Percentiles rank a stretch among this genome's conserved stretches.
phyloP scores from a whole-genome alignment of 1,139 yeast species.

The Sugiyamaella paludigena region DNA sequence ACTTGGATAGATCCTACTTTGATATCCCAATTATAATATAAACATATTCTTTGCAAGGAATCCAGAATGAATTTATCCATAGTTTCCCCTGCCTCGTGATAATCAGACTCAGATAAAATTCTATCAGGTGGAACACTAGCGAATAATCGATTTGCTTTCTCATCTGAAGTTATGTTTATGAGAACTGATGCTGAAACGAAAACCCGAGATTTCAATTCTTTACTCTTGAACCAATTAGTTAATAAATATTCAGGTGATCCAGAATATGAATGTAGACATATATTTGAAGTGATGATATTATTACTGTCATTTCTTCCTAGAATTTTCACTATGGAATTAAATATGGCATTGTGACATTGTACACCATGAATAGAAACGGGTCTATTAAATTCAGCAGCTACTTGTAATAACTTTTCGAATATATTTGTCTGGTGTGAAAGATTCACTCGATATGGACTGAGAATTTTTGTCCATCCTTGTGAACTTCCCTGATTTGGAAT shows the following conservation, averaged over 20 bases:
- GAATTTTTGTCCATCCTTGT: constrained; percentile 20
- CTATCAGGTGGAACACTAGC: constrained; percentile 39
- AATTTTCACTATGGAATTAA: constrained; percentile 42
- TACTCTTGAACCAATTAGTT: constrained; percentile 47
- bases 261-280: constrained; percentile 81
- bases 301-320: constrained; percentile 20
- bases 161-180: constrained; percentile 42
- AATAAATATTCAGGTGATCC: constrained; percentile 70
- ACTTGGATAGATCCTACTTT: constrained; percentile 16
- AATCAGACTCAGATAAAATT: constrained; percentile 58
- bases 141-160: constrained; percentile 33
- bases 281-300: constrained; percentile 28
- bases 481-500: background rate
- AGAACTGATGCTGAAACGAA: constrained; percentile 59
- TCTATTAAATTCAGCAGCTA: constrained; percentile 50
- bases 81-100: constrained; percentile 32
- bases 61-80: constrained; percentile 27
- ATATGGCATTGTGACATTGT: constrained; percentile 63
- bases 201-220: constrained; percentile 28
- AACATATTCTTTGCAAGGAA: constrained; percentile 15
- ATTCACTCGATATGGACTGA: constrained; percentile 51
- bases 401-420: constrained; percentile 48
- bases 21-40: constrained; percentile 20
- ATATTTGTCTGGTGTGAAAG: constrained; percentile 64
- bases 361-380: constrained; percentile 85